These are phyloP conservation scores for Lepraria neglecta DNA, from an alignment of 495 filamentous ascomycete genomes.

Conservation along the genomic window DNA sequence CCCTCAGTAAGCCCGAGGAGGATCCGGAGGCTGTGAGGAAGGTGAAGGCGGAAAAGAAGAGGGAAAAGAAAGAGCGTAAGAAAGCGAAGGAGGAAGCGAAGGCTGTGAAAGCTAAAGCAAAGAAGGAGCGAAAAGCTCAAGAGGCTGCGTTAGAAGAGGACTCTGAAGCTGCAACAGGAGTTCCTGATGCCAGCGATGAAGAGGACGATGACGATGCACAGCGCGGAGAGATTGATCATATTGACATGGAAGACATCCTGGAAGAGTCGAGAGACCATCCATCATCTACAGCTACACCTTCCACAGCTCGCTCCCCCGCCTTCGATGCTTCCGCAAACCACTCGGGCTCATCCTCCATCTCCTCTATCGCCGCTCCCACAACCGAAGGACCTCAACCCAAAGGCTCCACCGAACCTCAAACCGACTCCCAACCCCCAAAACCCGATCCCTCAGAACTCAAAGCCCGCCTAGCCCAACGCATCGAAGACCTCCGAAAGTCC, in stretches of 20 bases:
- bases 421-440: conserved; percentile 42
- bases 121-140: conserved; percentile 40
- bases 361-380: conserved; percentile 57
- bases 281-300: conserved; percentile 42
- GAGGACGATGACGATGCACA: conserved; percentile 28
- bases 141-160: conserved; percentile 16
- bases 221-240: conserved; percentile 34
- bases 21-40: conserved; percentile 9
- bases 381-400: conserved; percentile 36
- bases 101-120: conserved; percentile 41
- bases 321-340: conserved; percentile 56
- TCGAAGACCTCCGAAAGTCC: conserved; percentile 70
- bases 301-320: conserved; percentile 54
- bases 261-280: conserved; percentile 39
- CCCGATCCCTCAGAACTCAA: conserved; percentile 62
- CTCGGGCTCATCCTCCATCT: conserved; percentile 66
- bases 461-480: conserved; percentile 68
- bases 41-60: conserved; percentile 38
- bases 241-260: conserved; percentile 43
- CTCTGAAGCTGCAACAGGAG: conserved; percentile 4
- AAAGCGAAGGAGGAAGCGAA: conserved; percentile 43
- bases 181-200: conserved; percentile 28
- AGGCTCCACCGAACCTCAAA: conserved; percentile 16
- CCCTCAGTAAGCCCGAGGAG: neutral
- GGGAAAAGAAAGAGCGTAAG: conserved; percentile 46